phyloP scores from a whole-genome alignment of 768 basidiomycete species.

The Pleurotus eryngii region DNA sequence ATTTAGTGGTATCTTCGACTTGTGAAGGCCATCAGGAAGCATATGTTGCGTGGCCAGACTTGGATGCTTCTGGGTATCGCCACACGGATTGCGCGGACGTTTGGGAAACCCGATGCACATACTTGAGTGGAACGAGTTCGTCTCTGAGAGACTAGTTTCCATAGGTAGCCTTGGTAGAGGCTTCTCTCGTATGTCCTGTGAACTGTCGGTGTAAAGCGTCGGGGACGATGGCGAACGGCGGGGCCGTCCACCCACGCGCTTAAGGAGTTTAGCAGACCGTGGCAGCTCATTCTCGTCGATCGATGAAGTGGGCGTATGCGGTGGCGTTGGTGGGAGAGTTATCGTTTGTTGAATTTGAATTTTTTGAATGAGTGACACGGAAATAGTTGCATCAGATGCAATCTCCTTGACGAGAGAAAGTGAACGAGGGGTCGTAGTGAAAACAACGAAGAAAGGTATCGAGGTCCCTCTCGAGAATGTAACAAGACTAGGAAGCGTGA shows the following conservation, averaged over 20 bases:
- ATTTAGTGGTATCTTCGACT: constrained; percentile 51
- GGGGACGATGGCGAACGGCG: constrained; percentile 22
- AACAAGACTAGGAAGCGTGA: constrained; percentile 60
- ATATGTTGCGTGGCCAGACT: constrained; percentile 41
- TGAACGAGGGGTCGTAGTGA: constrained; percentile 61
- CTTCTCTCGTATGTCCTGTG: constrained; percentile 30
- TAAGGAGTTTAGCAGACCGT: constrained; percentile 23
- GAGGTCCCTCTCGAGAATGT: constrained; percentile 58
- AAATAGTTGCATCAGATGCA: constrained; percentile 66
- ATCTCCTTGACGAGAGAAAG: constrained; percentile 57
- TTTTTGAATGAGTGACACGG: constrained; percentile 62
- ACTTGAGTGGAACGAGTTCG: constrained; percentile 43
- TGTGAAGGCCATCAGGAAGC: constrained; percentile 68
- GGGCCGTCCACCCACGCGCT: constrained; percentile 28
- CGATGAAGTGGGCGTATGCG: constrained; percentile 40
- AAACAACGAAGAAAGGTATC: constrained; percentile 74
- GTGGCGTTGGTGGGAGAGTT: constrained; percentile 41
- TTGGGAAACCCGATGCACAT: constrained; percentile 71
- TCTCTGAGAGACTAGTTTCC: constrained; percentile 37
- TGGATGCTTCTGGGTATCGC: constrained; percentile 37
- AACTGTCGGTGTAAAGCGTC: background rate
- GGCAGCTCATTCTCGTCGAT: constrained; percentile 40
- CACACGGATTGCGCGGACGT: constrained; percentile 48
- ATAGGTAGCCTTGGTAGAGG: constrained; percentile 40
- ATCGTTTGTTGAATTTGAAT: constrained; percentile 47